Evolutionary conservation across 352 stramenopile species (phyloP), one percentile per base, ranked within the genome.

Genomic region (Salisapilia sapeloensis): DNA sequence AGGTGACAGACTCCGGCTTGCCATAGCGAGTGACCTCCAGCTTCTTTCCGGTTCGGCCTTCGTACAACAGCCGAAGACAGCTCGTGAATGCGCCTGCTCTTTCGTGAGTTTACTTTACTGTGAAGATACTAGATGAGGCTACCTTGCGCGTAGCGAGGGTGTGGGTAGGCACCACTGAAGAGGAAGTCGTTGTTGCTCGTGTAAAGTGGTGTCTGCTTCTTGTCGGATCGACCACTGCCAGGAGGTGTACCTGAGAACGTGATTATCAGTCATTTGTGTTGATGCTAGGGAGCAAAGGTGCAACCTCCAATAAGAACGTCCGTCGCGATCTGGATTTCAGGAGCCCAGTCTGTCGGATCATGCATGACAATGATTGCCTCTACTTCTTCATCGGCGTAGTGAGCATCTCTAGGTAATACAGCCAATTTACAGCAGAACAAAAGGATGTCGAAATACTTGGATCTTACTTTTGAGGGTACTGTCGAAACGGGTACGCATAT

Each of bases 281-380:
- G n/a, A 36, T 8, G 15, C 30, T 35, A n/a, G 1, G 6, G 8
- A 20, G 4, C 26, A 19, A 17, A 5, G 20, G 34, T 25, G 15
- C 15, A 6, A 57, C 55, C 65, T 30, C 77, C 81, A 20, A 85
- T 74, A 12, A 94, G 51, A n/a, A 90, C 66, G 38, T 94, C 81
- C 9, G 90, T 51, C 2, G 75, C 62, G n/a, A 94, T 64, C 44
- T 94, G 81, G 29, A 92, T 59, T 35, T 93, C 79, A 0, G 70
- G 61, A 0, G 81, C 79, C 81, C 81, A 93, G 44, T 93, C 55
- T 23, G 84, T 66, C 7, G 81, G 80, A 25, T 94, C 80, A 45
- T 94, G 81, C 60, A 94, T 84, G 37, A 94, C 60, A 47, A 94
- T 63, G 41, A 93, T 72, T 12, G 69, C 80, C 21, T 76, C 67